These are phyloP conservation scores for Xylaria sp. DNA, from an alignment of 2,329 filamentous ascomycete species.

Conservation along the genomic window DNA sequence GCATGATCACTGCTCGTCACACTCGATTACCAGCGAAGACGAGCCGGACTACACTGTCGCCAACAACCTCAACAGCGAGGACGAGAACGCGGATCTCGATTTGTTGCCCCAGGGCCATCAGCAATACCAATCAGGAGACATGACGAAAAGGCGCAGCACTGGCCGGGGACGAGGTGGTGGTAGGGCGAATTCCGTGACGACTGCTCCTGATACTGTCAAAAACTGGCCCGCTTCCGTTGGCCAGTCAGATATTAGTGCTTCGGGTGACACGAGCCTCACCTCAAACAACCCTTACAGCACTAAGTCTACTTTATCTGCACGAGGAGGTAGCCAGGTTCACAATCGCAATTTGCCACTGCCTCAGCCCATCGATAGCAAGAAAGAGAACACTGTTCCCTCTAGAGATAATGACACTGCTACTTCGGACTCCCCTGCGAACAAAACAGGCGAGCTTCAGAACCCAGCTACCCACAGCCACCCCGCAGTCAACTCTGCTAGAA, in stretches of 20 bases:
- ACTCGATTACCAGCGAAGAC: constrained; percentile 19
- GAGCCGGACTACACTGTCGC: constrained; percentile 12
- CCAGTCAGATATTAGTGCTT: constrained; percentile 38
- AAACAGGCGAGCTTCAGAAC: constrained; percentile 41
- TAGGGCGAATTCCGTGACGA: constrained; percentile 32
- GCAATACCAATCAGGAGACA: constrained; percentile 37
- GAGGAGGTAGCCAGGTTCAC: constrained; percentile 31
- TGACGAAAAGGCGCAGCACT: constrained; percentile 47
- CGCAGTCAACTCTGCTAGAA: constrained; percentile 32
- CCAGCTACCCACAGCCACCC: constrained; percentile 48
- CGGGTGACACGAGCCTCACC: constrained; percentile 43
- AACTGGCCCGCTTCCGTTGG: constrained; percentile 29
- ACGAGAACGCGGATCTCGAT: constrained; percentile 31
- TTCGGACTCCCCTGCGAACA: constrained; percentile 34
- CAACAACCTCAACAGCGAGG: constrained; percentile 4
- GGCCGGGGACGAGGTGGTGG: constrained; percentile 45
- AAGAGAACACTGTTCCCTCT: constrained; percentile 37
- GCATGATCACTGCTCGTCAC: constrained; percentile 28
- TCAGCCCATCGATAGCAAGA: constrained; percentile 30
- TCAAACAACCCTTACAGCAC: constrained; percentile 37
- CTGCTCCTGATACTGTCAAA: constrained; percentile 30
- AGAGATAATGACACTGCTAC: constrained; percentile 24
- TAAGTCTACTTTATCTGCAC: constrained; percentile 35
- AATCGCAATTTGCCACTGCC: constrained; percentile 30
- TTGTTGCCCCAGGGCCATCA: constrained; percentile 32